phyloP scores from a whole-genome alignment of 495 filamentous ascomycete genomes.

The Lepraria neglecta region DNA sequence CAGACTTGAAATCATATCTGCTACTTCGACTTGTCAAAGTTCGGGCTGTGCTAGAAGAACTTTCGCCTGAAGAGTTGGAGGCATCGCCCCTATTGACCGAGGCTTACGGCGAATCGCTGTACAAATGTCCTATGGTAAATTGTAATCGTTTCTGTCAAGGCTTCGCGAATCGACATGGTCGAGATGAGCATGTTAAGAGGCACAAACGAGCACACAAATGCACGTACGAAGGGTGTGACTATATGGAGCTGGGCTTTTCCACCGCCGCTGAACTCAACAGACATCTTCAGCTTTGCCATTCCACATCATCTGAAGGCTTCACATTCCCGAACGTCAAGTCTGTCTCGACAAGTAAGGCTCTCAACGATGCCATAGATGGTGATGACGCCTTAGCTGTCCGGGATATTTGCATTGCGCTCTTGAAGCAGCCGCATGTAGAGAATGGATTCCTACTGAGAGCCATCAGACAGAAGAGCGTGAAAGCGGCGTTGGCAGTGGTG shows the following conservation, averaged over 20 bases:
- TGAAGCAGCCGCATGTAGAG: too few relatives aligned
- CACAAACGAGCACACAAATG: slow-evolving; percentile 16
- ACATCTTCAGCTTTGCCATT: slow-evolving; percentile 10
- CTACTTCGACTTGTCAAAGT: slow-evolving; percentile 7
- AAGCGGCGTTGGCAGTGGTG: too few relatives aligned
- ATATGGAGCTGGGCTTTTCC: slow-evolving; percentile 5
- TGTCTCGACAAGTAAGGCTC: neutral
- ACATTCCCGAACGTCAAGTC: slow-evolving; percentile 8
- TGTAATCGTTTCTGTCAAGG: slow-evolving; percentile 9
- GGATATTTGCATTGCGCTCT: too few relatives aligned
- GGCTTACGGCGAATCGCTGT: slow-evolving; percentile 13
- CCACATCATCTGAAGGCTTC: neutral
- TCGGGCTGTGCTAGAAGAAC: slow-evolving; percentile 9
- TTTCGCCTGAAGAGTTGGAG: neutral
- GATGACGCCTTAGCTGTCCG: slow-evolving; percentile 11
- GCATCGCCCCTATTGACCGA: slow-evolving; percentile 3
- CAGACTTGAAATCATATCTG: neutral
- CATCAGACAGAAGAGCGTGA: too few relatives aligned
- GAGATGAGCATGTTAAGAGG: slow-evolving; percentile 11
- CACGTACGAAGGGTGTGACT: slow-evolving; percentile 10
- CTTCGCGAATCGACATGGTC: neutral
- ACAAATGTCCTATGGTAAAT: slow-evolving; percentile 10
- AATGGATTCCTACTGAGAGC: too few relatives aligned
- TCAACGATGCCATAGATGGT: slow-evolving; percentile 19
- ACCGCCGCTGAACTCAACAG: neutral